A percentile compares a stretch with the other conserved stretches of the same genome.
Evolutionary conservation across 176 grass and related monocot species (phyloP).

Genomic region (Eragrostis nindensis): DNA sequence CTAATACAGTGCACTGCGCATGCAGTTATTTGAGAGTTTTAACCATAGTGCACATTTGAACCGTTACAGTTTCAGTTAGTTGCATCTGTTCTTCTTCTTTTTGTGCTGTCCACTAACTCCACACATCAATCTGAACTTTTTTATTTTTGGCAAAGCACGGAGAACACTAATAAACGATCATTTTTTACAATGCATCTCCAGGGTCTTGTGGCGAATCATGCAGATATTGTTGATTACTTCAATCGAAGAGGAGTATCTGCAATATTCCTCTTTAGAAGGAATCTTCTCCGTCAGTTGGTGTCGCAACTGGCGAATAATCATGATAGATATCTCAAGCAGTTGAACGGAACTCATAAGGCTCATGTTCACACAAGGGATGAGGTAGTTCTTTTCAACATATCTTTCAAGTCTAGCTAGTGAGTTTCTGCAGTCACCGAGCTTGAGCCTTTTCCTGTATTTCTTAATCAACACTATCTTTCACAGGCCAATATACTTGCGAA

Average conservation of each 20-base stretch:
- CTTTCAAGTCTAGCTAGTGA: not conserved
- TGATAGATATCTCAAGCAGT: slow-evolving; percentile 76
- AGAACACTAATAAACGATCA: not conserved
- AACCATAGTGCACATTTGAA: not conserved
- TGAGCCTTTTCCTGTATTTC: slow-evolving; percentile 26
- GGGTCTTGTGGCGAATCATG: slow-evolving; percentile 76
- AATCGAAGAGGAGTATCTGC: slow-evolving; percentile 63
- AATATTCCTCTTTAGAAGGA: slow-evolving; percentile 91
- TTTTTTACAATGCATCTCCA: slow-evolving; percentile 42
- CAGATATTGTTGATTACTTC: slow-evolving; percentile 68
- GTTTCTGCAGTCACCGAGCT: slow-evolving; percentile 16
- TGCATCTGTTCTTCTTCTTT: slow-evolving; percentile 10
- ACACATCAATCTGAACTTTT: not conserved
- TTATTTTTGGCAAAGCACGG: slow-evolving; percentile 15
- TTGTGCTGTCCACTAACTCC: slow-evolving; percentile 1
- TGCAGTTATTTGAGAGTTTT: not conserved
- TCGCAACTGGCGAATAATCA: slow-evolving; percentile 79
- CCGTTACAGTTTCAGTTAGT: not conserved
- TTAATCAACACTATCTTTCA: not conserved
- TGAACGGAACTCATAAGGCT: slow-evolving; percentile 92
- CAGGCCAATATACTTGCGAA: slow-evolving; percentile 76
- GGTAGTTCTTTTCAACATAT: slow-evolving; percentile 37
- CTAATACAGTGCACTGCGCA: not conserved
- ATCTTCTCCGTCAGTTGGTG: slow-evolving; percentile 77
- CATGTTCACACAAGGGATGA: slow-evolving; percentile 79